Evolutionary conservation across 306 rosid species (phyloP).

Genomic region (Canavalia ensiformis): DNA sequence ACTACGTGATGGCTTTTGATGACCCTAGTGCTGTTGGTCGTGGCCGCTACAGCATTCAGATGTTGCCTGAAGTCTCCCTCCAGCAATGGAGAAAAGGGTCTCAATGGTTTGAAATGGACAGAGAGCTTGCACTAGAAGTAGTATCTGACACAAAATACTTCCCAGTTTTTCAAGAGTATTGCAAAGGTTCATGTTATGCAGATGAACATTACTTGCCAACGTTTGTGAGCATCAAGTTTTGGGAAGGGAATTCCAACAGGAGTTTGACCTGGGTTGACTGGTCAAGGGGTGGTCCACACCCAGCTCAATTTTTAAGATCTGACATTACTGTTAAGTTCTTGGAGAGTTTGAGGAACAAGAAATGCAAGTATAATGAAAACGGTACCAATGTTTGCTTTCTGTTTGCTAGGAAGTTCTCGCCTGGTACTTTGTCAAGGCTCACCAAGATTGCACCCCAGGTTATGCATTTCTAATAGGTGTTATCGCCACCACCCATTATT

Average conservation of each 20-base stretch:
- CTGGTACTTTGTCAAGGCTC: conserved; percentile 58
- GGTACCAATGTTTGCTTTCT: conserved; percentile 59
- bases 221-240: conserved; percentile 58
- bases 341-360: conserved; percentile 58
- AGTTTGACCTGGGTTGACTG: conserved; percentile 90
- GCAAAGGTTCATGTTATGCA: conserved; percentile 67
- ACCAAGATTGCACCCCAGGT: conserved; percentile 65
- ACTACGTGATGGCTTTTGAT: conserved; percentile 65
- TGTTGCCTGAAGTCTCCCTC: conserved; percentile 64
- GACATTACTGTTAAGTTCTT: conserved; percentile 64
- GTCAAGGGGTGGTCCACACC: conserved; percentile 85
- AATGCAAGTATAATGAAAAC: conserved; percentile 60
- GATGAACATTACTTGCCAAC: conserved; percentile 94
- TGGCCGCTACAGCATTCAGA: conserved; percentile 64
- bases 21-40: conserved; percentile 75
- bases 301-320: conserved; percentile 56
- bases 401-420: conserved; percentile 81
- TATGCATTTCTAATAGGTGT: conserved; percentile 60
- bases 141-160: conserved; percentile 69
- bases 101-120: conserved; percentile 86
- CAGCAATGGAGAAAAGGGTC: conserved; percentile 87
- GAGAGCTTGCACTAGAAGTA: conserved; percentile 67
- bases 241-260: conserved; percentile 71
- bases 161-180: conserved; percentile 60
- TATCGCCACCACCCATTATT: conserved; percentile 20